Evolutionary conservation across 2,329 filamentous ascomycete species (phyloP).

Genomic region (Ceratocystis eucalypticola): DNA sequence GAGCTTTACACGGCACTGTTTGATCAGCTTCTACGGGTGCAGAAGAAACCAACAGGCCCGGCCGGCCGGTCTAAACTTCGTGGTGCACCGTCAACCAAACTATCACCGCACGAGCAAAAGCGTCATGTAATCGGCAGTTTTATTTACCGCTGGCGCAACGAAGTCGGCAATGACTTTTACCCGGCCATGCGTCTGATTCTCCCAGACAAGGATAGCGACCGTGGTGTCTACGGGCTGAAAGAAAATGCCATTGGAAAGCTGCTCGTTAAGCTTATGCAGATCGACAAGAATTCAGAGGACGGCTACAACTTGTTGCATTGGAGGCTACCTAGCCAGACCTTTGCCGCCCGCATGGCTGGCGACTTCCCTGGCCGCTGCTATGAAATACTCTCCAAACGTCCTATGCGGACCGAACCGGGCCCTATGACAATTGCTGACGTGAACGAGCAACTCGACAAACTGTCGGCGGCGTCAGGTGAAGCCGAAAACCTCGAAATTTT

Average conservation of each 20-base stretch:
- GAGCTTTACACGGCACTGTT: constrained; percentile 67
- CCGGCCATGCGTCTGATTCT: constrained; percentile 84
- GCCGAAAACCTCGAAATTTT: constrained; percentile 73
- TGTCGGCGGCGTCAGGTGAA: constrained; percentile 65
- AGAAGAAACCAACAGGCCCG: constrained; percentile 54
- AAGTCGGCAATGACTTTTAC: constrained; percentile 87
- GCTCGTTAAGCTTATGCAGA: constrained; percentile 83
- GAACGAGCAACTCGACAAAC: constrained; percentile 67
- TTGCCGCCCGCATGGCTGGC: constrained; percentile 55
- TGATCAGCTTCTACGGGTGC: constrained; percentile 65
- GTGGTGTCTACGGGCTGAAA: constrained; percentile 86
- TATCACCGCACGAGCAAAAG: constrained; percentile 63
- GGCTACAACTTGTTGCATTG: constrained; percentile 75
- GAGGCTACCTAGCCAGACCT: constrained; percentile 68
- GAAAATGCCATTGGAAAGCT: constrained; percentile 83
- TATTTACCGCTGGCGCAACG: constrained; percentile 70
- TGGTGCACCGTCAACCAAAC: constrained; percentile 44
- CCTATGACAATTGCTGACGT: constrained; percentile 80
- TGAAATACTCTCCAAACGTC: constrained; percentile 72
- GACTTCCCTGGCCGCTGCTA: constrained; percentile 87
- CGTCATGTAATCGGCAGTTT: constrained; percentile 74
- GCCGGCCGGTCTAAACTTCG: constrained; percentile 28
- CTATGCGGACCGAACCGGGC: constrained; percentile 59
- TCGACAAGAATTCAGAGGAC: constrained; percentile 81
- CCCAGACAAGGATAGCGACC: constrained; percentile 82